These are phyloP conservation scores for Sporothrix pseudoabietina DNA, from an alignment of 2,329 filamentous ascomycete species.

Conservation along the genomic window DNA sequence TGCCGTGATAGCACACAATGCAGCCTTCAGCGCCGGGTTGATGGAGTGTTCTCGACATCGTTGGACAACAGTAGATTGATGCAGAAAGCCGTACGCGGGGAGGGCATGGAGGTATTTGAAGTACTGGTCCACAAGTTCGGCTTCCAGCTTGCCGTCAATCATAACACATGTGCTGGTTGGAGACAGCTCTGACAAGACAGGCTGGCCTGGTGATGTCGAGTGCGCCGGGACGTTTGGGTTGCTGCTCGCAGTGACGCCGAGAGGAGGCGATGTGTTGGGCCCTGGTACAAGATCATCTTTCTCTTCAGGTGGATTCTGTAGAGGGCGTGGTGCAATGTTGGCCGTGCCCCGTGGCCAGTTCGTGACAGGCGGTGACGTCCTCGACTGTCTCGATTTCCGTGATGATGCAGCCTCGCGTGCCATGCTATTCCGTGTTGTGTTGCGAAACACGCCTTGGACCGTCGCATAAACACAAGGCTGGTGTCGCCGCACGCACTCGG, in stretches of 20 bases:
- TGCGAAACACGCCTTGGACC: neutral
- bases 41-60: constrained; percentile 22
- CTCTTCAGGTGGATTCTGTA: neutral
- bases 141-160: neutral
- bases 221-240: neutral
- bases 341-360: neutral
- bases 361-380: neutral
- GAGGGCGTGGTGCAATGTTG: neutral
- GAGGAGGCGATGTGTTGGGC: neutral
- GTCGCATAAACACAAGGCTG: constrained; percentile 4
- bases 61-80: constrained; percentile 7
- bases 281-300: neutral
- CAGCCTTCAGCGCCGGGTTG: constrained; percentile 18
- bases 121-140: constrained; percentile 21
- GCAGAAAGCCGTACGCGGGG: constrained; percentile 17
- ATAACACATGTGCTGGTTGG: neutral
- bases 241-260: neutral
- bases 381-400: neutral
- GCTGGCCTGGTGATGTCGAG: neutral
- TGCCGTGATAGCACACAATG: constrained; percentile 21
- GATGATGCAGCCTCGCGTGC: neutral
- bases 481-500: constrained; percentile 7
- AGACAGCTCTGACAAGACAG: neutral
- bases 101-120: constrained; percentile 18
- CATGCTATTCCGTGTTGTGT: neutral